Evolutionary conservation across 2,329 filamentous ascomycete species (phyloP).

Genomic region (Conoideocrella luteorostrata): DNA sequence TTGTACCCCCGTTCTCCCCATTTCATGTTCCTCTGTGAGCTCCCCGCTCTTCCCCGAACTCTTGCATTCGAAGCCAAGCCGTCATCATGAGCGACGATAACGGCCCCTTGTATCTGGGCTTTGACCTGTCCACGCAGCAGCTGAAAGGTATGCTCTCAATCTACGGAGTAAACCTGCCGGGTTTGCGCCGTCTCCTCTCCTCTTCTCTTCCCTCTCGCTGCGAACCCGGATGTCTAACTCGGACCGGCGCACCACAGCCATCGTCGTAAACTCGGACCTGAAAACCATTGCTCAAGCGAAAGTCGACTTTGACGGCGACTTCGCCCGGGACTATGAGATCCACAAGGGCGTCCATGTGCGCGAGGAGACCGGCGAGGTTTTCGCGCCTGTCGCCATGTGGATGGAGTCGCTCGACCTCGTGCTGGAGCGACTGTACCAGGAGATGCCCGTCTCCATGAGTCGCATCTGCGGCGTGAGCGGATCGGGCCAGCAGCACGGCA

Average conservation of each 20-base stretch:
- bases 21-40: too few species aligned
- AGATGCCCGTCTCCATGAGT: slow-evolving; percentile 57
- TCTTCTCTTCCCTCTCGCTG: too few species aligned
- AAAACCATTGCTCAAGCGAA: slow-evolving; percentile 78
- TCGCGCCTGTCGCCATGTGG: slow-evolving; percentile 89
- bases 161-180: too few species aligned
- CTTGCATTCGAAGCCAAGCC: too few species aligned
- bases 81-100: background rate
- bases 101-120: slow-evolving; percentile 74
- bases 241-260: too few species aligned
- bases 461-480: slow-evolving; percentile 78
- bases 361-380: slow-evolving; percentile 78
- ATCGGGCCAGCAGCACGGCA: slow-evolving; percentile 95
- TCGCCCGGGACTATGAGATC: slow-evolving; percentile 65
- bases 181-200: too few species aligned
- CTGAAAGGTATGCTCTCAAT: slow-evolving; percentile 87
- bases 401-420: slow-evolving; percentile 88
- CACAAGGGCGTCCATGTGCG: slow-evolving; percentile 84
- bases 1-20: too few species aligned
- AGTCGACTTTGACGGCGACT: slow-evolving; percentile 90
- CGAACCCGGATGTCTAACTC: too few species aligned
- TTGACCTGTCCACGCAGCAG: slow-evolving; percentile 95
- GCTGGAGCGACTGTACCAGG: slow-evolving; percentile 62
- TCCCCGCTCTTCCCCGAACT: too few species aligned
- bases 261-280: slow-evolving; percentile 78